phyloP scores from a whole-genome alignment of 805 yeast genomes.

The Lipomyces kockii region DNA sequence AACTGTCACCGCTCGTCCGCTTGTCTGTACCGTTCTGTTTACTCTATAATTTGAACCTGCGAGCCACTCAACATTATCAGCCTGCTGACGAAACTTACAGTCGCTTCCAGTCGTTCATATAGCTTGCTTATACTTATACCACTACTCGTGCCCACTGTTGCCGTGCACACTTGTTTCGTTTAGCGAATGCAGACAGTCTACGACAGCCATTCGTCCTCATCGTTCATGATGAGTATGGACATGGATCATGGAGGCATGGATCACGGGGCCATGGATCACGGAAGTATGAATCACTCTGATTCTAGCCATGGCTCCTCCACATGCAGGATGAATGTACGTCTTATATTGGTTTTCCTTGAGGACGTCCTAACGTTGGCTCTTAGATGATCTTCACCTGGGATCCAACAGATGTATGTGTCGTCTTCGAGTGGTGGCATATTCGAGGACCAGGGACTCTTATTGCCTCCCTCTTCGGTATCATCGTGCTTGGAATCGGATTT shows the following conservation, averaged over 20 bases:
- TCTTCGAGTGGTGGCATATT: conserved; percentile 82
- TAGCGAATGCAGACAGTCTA: neutral
- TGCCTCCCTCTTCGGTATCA: conserved; percentile 56
- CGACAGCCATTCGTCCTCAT: neutral
- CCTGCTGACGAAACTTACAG: too few species aligned
- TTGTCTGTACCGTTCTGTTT: neutral
- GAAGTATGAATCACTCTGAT: neutral
- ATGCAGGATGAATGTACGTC: conserved; percentile 20
- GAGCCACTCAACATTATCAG: neutral
- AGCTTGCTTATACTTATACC: neutral
- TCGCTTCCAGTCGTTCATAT: neutral
- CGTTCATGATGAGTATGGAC: neutral
- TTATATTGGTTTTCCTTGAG: neutral
- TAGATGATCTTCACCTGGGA: conserved; percentile 78
- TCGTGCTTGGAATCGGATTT: conserved; percentile 58
- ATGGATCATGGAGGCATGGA: conserved; percentile 8
- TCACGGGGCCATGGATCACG: conserved; percentile 9
- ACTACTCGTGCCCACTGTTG: neutral
- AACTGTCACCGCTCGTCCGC: neutral
- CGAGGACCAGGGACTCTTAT: conserved; percentile 56
- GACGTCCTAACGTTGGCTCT: neutral
- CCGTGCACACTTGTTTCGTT: neutral
- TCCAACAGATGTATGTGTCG: conserved; percentile 69
- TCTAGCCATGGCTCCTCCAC: conserved; percentile 8
- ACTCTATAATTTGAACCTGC: neutral